Evolutionary conservation across 495 filamentous ascomycete genomes (phyloP).

Genomic region (Darksidea phi): DNA sequence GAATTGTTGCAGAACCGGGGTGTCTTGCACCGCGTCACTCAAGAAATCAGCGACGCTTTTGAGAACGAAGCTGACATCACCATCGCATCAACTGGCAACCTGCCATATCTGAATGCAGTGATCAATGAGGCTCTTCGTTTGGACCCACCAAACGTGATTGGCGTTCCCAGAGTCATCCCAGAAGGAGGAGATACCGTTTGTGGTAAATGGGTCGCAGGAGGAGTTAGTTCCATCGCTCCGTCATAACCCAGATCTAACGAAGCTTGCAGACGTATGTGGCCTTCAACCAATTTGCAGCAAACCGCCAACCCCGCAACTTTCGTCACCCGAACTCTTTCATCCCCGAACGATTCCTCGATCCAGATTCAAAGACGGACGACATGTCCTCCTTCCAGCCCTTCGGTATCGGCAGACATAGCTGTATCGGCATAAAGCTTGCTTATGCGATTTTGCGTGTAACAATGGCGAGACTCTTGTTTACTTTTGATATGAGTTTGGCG

Average conservation of each 20-base stretch:
- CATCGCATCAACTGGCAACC: constrained; percentile 5
- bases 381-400: constrained; percentile 25
- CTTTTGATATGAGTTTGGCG: constrained; percentile 18
- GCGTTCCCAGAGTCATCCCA: constrained; percentile 15
- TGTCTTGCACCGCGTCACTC: constrained; percentile 4
- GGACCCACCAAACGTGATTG: constrained; percentile 16
- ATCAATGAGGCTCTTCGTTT: constrained; percentile 28
- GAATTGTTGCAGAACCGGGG: constrained; percentile 21
- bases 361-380: constrained; percentile 17
- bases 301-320: constrained; percentile 24
- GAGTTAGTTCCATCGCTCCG: constrained; percentile 3
- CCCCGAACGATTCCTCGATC: constrained; percentile 27
- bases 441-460: constrained; percentile 24
- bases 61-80: constrained; percentile 18
- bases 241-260: not conserved
- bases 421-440: constrained; percentile 29
- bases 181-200: constrained; percentile 13
- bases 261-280: constrained; percentile 14
- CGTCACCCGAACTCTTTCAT: constrained; percentile 30
- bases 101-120: constrained; percentile 32
- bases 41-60: constrained; percentile 22
- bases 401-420: constrained; percentile 20
- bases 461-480: constrained; percentile 17
- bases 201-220: constrained; percentile 11
- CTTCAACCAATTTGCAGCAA: constrained; percentile 22